Evolutionary conservation across 108 stramenopile genomes (phyloP), one percentile per base, ranked within the genome.

Genomic region (Mayamaea pseudoterrestris): DNA sequence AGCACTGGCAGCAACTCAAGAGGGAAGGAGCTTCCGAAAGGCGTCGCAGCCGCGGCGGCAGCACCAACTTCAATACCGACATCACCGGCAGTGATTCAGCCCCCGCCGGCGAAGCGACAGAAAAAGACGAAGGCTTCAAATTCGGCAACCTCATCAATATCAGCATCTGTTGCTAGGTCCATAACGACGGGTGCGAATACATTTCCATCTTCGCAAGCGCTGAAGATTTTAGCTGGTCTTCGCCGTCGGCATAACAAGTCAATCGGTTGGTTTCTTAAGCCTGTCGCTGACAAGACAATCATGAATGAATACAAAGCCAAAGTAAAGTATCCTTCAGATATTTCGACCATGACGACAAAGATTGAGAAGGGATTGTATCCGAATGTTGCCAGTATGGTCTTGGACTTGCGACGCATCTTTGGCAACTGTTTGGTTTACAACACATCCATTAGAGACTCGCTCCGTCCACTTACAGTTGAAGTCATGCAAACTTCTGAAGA

Each of bases 341-440:
- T 90, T 56, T 66, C 66, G 12, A 73, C 74, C 0, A 76, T 90
- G 61, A 59, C 66, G 40, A 52, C 69, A 18, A 82, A 80, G 68
- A 57, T 90, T 5, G 77, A 85, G 40, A 75, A 70, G 43, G 73
- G 78, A 43, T 60, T 55, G 30, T 80, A 90, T 51, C 34, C 49
- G 0, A 79, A 63, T 0, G 41, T 85, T 1, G 57, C 73, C 0
- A 65, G 76, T 8, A 85, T 90, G 55, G 78, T 73, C 0, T 51
- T 68, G 50, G 88, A 90, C 54, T 39, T 90, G 23, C 65, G 88
- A 30, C 51, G 83, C 26, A 74, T 90, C 4, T 81, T 76, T 43
- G 44, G 75, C 41, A 90, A 90, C 47, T 90, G 88, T 51, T 59
- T 90, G 12, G 75, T 75, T 37, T 90, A 68, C 78, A 90, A 90